phyloP scores from a whole-genome alignment of 2,329 filamentous ascomycete genomes.

The Aspergillus sp. region DNA sequence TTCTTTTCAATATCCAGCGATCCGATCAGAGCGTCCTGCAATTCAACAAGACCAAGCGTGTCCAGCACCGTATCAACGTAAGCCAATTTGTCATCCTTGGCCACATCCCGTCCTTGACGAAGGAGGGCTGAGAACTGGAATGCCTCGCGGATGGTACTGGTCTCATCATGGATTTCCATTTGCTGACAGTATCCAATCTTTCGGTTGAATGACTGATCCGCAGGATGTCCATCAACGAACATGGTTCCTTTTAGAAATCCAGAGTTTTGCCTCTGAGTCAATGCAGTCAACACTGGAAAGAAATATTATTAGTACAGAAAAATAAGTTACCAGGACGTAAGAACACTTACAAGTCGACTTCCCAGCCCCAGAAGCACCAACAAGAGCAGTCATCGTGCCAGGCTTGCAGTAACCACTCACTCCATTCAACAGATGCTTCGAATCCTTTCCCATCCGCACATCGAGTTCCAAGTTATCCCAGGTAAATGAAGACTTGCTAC shows the following conservation, averaged over 20 bases:
- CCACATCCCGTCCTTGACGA: slow-evolving; percentile 44
- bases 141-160: slow-evolving; percentile 56
- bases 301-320: slow-evolving; percentile 1
- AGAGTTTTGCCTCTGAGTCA: slow-evolving; percentile 58
- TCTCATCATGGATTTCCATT: slow-evolving; percentile 59
- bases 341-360: slow-evolving; percentile 42
- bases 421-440: slow-evolving; percentile 52
- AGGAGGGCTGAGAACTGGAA: slow-evolving; percentile 57
- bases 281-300: slow-evolving; percentile 59
- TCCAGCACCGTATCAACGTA: slow-evolving; percentile 56
- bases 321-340: neutral
- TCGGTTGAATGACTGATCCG: slow-evolving; percentile 54
- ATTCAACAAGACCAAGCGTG: slow-evolving; percentile 50
- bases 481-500: slow-evolving; percentile 55
- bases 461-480: slow-evolving; percentile 60
- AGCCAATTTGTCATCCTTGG: slow-evolving; percentile 49
- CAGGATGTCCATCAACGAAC: slow-evolving; percentile 52
- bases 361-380: slow-evolving; percentile 68
- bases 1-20: slow-evolving; percentile 57
- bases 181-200: slow-evolving; percentile 62
- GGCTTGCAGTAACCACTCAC: slow-evolving; percentile 68
- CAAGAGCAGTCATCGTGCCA: slow-evolving; percentile 65
- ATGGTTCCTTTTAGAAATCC: slow-evolving; percentile 54
- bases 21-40: slow-evolving; percentile 55
- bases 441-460: slow-evolving; percentile 53